Evolutionary conservation across 2,329 filamentous ascomycete genomes (phyloP), one percentile per base, ranked within the genome.

Genomic region (Sarocladium strictum): DNA sequence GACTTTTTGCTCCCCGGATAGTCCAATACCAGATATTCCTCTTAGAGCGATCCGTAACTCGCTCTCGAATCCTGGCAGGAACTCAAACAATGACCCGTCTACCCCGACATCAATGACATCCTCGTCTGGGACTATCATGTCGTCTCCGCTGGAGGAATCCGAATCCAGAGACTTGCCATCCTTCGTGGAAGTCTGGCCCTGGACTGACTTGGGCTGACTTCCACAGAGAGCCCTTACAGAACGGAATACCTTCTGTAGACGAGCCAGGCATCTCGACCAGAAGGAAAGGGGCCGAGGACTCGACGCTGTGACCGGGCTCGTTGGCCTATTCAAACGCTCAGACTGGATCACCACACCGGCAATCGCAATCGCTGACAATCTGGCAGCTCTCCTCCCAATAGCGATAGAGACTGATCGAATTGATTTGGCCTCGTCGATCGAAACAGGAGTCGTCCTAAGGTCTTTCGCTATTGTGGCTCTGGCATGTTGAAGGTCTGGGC

Each of bases 81-180:
- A 87, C 64, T 90, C 86, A 2, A 89, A 84, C 47, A 90, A 69
- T 57, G 80, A 85, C 38, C 86, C 86, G 62, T 90, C 86, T 3
- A 89, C 85, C 57, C 86, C 86, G 54, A 90, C 76, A 60, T 89
- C 86, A 35, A 73, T 65, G 10, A 51, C 21, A 12, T 35, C 47
- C 12, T 51, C 27, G 11, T 35, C 19, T 21, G 4, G 11, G n/a
- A 19, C 29, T 3, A 84, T 75, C 12, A 81, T 71, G 2, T 49
- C 52, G 1, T 19, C 32, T 40, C 38, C 24, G 47, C 47, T 51
- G n/a, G 26, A 15, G 17, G 12, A 45, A 51, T 77, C 75, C 14
- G 37, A 43, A 4, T 50, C 53, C 3, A 47, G 23, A 23, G 37
- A 40, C 17, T 60, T 12, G 26, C 17, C 24, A 19, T 23, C 7